A percentile compares a stretch with the other conserved stretches of the same genome.
Conservation (phyloP, 1,139 yeast species). For the Blastobotrys capitulatus region DNA sequence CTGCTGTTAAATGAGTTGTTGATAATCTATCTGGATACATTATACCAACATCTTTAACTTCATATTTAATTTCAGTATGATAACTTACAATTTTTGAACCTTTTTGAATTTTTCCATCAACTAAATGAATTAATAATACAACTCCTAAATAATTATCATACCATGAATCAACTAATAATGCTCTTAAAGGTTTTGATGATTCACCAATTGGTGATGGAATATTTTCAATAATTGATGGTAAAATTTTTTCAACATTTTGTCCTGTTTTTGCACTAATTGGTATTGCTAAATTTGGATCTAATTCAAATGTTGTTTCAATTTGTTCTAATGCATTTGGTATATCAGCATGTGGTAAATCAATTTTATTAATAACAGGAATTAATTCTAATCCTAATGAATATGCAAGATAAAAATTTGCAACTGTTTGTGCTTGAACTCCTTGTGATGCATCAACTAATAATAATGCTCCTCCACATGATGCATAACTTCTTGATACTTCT, state of each 20-base stretch:
- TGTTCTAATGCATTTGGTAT: conserved; percentile 77
- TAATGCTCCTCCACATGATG: conserved; percentile 94
- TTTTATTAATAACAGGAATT: conserved; percentile 86
- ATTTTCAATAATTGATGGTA: conserved; percentile 74
- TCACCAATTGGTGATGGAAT: conserved; percentile 71
- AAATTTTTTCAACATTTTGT: conserved; percentile 60
- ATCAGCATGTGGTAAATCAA: conserved; percentile 86
- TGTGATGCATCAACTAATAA: conserved; percentile 90
- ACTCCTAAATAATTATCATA: conserved; percentile 92
- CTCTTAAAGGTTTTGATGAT: conserved; percentile 53
- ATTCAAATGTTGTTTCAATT: conserved; percentile 75
- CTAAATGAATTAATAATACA: conserved; percentile 77
- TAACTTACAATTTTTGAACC: conserved; percentile 77
- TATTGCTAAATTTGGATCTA: conserved; percentile 67
- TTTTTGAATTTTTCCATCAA: conserved; percentile 69
- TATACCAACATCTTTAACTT: conserved; percentile 87
- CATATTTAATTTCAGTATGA: conserved; percentile 70
- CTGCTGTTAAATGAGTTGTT: conserved; percentile 62
- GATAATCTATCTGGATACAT: conserved; percentile 82
- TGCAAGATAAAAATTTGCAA: conserved; percentile 89
- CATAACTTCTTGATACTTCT: conserved; percentile 89
- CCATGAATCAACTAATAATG: conserved; percentile 92
- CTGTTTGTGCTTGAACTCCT: conserved; percentile 97
- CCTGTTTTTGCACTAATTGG: conserved; percentile 95
- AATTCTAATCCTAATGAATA: conserved; percentile 76